phyloP scores from a whole-genome alignment of 1,139 yeast genomes.

The Suhomyces bolitotheri region DNA sequence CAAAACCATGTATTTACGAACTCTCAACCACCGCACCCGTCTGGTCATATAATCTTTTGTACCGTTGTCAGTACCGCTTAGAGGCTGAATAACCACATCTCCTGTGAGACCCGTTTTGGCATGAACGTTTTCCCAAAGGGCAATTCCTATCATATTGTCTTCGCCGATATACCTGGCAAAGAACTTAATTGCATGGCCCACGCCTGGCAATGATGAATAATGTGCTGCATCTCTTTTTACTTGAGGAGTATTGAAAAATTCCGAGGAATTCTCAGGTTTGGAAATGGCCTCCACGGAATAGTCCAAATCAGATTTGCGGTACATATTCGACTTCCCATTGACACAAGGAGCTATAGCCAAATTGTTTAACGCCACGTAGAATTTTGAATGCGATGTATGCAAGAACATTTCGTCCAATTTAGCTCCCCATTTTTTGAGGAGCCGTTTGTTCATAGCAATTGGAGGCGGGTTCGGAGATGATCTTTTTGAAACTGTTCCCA shows the following conservation, averaged over 20 bases:
- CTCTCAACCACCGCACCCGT: slow-evolving; percentile 83
- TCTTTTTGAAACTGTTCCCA: not conserved
- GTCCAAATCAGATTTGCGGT: slow-evolving; percentile 70
- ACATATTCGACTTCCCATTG: slow-evolving; percentile 87
- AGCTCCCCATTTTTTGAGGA: slow-evolving; percentile 54
- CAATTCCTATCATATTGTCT: slow-evolving; percentile 89
- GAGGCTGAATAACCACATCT: slow-evolving; percentile 79
- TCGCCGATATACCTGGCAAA: slow-evolving; percentile 87
- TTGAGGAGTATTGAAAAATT: slow-evolving; percentile 33
- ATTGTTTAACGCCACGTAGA: slow-evolving; percentile 75
- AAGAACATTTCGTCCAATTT: slow-evolving; percentile 83
- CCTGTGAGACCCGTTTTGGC: slow-evolving; percentile 79
- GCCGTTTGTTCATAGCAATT: slow-evolving; percentile 11
- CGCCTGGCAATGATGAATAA: slow-evolving; percentile 29
- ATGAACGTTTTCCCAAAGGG: slow-evolving; percentile 68
- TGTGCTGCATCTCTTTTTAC: slow-evolving; percentile 35
- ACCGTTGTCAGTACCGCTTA: slow-evolving; percentile 49
- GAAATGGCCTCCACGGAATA: slow-evolving; percentile 45
- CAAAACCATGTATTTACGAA: slow-evolving; percentile 85
- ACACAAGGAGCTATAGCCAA: slow-evolving; percentile 86
- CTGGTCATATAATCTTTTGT: slow-evolving; percentile 61
- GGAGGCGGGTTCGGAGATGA: slow-evolving; percentile 2
- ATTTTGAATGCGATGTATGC: slow-evolving; percentile 80
- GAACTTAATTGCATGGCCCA: slow-evolving; percentile 59
- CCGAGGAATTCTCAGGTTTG: slow-evolving; percentile 15